Percentiles rank a stretch among this genome's conserved stretches.
phyloP scores from a whole-genome alignment of 441 rosid genomes.

The Gossypium schwendimanii region DNA sequence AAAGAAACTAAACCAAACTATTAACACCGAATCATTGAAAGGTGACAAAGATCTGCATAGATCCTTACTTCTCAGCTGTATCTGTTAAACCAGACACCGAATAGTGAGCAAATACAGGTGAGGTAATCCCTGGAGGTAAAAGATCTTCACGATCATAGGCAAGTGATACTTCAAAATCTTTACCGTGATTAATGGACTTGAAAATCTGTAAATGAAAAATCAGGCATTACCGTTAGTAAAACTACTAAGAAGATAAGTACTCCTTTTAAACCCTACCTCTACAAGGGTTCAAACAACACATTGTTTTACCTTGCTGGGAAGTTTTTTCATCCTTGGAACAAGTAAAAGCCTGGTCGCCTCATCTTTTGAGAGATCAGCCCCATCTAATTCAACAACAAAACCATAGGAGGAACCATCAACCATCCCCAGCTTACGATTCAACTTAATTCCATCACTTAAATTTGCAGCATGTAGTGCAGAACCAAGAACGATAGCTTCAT shows the following conservation, averaged over 20 bases:
- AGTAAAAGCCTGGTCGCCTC: conserved; percentile 65
- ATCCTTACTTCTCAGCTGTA: conserved; percentile 75
- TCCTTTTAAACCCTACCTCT: conserved; percentile 6
- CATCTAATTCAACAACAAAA: conserved; percentile 61
- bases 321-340: conserved; percentile 87
- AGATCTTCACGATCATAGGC: conserved; percentile 64
- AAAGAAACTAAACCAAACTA: conserved; percentile 1
- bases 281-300: not conserved
- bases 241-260: conserved; percentile 10
- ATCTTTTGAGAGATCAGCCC: conserved; percentile 64
- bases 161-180: conserved; percentile 89
- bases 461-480: conserved; percentile 86
- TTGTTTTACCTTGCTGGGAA: conserved; percentile 78
- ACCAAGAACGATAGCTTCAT: conserved; percentile 95
- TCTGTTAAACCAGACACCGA: conserved; percentile 72
- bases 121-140: conserved; percentile 66
- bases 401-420: conserved; percentile 93
- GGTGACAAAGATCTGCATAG: conserved; percentile 5
- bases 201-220: conserved; percentile 61
- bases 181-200: conserved; percentile 64
- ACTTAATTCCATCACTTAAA: conserved; percentile 93
- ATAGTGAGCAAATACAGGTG: conserved; percentile 72
- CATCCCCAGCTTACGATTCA: conserved; percentile 90
- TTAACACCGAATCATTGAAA: conserved; percentile 8
- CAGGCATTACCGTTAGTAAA: conserved; percentile 17